Evolutionary conservation across 2,329 filamentous ascomycete species (phyloP).

Genomic region (Hortaea werneckii): DNA sequence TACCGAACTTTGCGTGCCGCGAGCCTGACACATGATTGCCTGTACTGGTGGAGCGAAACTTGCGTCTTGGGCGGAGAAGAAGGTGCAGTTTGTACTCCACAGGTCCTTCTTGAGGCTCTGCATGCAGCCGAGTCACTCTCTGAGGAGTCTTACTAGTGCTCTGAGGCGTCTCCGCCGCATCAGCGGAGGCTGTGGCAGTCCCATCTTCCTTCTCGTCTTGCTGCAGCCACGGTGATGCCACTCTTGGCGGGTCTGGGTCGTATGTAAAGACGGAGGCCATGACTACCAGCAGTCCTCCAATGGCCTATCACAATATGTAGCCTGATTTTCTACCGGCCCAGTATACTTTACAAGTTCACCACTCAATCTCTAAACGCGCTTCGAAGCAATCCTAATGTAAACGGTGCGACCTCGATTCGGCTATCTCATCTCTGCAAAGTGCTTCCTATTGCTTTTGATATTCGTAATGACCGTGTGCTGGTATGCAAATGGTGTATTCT

Average conservation of each 20-base stretch:
- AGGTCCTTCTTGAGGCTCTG: slow-evolving; percentile 87
- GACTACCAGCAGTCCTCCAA: not conserved
- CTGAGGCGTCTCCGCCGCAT: not conserved
- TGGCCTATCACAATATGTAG: too few relatives aligned
- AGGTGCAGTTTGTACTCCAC: slow-evolving; percentile 96
- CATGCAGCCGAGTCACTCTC: slow-evolving; percentile 61
- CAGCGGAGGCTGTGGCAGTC: not conserved
- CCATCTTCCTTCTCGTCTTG: not conserved
- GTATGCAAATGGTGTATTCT: slow-evolving; percentile 3
- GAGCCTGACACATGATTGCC: slow-evolving; percentile 42
- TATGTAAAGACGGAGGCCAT: slow-evolving; percentile 98
- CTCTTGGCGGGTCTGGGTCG: slow-evolving; percentile 74
- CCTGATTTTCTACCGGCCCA: too few relatives aligned
- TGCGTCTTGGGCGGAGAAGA: slow-evolving; percentile 65
- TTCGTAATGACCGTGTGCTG: slow-evolving; percentile 3
- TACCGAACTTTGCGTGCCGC: slow-evolving; percentile 32
- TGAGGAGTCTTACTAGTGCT: not conserved
- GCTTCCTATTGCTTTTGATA: not conserved
- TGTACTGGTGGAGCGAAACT: slow-evolving; percentile 61
- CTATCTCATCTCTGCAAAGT: slow-evolving; percentile 1
- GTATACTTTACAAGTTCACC: too few relatives aligned
- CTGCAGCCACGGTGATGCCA: slow-evolving; percentile 81
- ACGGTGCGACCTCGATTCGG: too few relatives aligned
- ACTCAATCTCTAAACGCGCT: too few relatives aligned
- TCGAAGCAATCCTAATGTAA: too few relatives aligned